These are phyloP conservation scores for Endothia cerciana DNA, from an alignment of 2,329 filamentous ascomycete species.

Conservation along the genomic window DNA sequence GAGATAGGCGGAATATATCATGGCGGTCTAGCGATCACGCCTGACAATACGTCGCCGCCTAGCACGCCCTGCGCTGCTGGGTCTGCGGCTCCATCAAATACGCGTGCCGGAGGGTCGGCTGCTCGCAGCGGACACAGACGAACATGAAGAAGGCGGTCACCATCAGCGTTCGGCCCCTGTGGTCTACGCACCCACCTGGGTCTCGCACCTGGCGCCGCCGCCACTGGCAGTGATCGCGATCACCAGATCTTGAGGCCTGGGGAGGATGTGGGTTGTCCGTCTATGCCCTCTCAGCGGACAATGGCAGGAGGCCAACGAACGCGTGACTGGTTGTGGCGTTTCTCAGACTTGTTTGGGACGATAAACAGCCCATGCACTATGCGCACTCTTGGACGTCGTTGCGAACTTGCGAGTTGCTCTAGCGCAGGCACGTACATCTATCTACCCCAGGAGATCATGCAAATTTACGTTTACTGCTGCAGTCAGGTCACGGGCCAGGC, in stretches of 20 bases:
- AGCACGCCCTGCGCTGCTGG: too few species aligned
- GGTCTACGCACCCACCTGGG: too few species aligned
- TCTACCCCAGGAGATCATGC: too few species aligned
- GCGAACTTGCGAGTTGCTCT: neutral
- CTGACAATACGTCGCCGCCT: neutral
- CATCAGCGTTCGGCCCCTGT: too few species aligned
- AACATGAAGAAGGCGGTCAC: too few species aligned
- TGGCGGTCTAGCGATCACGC: constrained; percentile 1
- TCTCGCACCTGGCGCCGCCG: too few species aligned
- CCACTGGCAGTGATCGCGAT: neutral
- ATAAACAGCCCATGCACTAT: too few species aligned
- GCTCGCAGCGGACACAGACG: neutral
- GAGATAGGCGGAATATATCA: neutral
- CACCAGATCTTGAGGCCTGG: neutral
- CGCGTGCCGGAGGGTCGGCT: neutral
- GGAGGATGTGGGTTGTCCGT: neutral
- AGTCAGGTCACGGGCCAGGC: neutral
- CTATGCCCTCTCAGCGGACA: neutral
- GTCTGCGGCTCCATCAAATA: too few species aligned
- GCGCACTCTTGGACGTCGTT: neutral
- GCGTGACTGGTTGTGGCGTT: neutral
- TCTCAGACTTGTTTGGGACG: neutral
- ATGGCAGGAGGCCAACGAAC: neutral
- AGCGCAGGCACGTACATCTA: too few species aligned
- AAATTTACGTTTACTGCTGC: too few species aligned